Evolutionary conservation across 495 filamentous ascomycete genomes (phyloP).

Genomic region (Neurospora sp.): DNA sequence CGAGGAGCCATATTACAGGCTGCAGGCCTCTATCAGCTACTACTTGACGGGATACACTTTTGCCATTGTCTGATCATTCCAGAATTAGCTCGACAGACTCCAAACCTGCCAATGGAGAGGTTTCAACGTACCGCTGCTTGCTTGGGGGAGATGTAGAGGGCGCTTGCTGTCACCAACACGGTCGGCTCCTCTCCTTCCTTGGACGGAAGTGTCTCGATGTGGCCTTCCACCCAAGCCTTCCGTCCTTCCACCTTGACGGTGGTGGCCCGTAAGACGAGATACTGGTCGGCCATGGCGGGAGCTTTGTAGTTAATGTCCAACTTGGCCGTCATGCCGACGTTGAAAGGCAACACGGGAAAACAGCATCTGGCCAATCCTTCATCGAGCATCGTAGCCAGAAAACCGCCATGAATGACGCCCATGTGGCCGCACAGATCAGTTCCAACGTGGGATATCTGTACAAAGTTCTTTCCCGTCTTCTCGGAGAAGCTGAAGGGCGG

Average conservation of each 20-base stretch:
- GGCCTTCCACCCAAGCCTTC: conserved; percentile 93
- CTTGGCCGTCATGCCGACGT: conserved; percentile 83
- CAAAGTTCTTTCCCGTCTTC: conserved; percentile 56
- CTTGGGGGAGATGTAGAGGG: conserved; percentile 83
- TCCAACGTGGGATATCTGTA: conserved; percentile 73
- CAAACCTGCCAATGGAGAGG: background rate
- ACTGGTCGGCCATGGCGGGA: conserved; percentile 67
- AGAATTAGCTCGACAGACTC: background rate
- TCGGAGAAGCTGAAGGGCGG: conserved; percentile 74
- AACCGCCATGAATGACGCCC: conserved; percentile 83
- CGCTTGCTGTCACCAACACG: conserved; percentile 40
- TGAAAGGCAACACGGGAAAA: conserved; percentile 80
- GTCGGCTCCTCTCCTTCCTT: conserved; percentile 27
- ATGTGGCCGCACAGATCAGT: conserved; percentile 79
- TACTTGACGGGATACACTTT: conserved; percentile 33
- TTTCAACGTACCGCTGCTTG: conserved; percentile 55
- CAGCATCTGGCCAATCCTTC: conserved; percentile 87
- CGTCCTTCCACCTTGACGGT: conserved; percentile 85
- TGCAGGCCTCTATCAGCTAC: background rate
- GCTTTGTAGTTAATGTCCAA: conserved; percentile 81
- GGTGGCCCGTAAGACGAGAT: conserved; percentile 67
- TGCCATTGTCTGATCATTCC: conserved; percentile 27
- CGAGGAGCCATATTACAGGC: background rate
- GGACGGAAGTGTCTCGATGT: conserved; percentile 68
- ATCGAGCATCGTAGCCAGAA: conserved; percentile 86